Base-by-base conservation (phyloP, 2,329 filamentous ascomycete genomes). In the Akanthomyces dipterigenus region DNA sequence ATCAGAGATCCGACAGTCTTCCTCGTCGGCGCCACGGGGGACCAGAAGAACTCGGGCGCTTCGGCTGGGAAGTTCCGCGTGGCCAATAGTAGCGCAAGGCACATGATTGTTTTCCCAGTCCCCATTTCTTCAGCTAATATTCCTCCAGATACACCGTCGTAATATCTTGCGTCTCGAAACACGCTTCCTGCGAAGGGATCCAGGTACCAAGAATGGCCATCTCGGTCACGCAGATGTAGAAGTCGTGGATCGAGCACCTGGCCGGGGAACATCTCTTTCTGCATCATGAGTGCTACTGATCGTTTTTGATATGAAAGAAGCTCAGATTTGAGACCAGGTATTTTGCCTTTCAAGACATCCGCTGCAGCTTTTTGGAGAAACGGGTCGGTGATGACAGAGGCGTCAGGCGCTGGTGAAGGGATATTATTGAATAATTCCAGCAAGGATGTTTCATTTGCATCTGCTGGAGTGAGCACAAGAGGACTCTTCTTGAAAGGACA, bases 41-140 rank as follows among this genome's bases (percentile, higher is more conserved):
- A 48, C 66, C 81, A 76, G 68, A 88, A 84, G 58, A 87, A 71
- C 3, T 86, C 80, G 2, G 93, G 88, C 3, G 88, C 82, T 20
- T 79, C 75, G 5, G 90, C 83, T 12, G 86, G 82, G 64, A 93
- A 82, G 36, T 86, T 79, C 67, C 83, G 86, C 0, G 91, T 96
- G 3, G 91, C 87, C 28, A 96, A 77, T 43, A 97, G 86, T 2
- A 91, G 76, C 7, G 88, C 81, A 20, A 98, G 76, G 65, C 89
- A 93, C 12, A 97, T 96, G 28, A 97, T 75, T 0, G 93, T 97
- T 76, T 97, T 98, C 0, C 93, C 93, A 0, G 83, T 76, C 6
- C 88, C 88, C 89, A 93, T 93, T 65, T 90, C 88, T 69, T 95
- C 90, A 0, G 89, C 89, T 16, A 92, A 76, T 16, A 93, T 88